These are phyloP conservation scores for Keithomyces neogunnii DNA, from an alignment of 2,329 filamentous ascomycete genomes.

Conservation along the genomic window DNA sequence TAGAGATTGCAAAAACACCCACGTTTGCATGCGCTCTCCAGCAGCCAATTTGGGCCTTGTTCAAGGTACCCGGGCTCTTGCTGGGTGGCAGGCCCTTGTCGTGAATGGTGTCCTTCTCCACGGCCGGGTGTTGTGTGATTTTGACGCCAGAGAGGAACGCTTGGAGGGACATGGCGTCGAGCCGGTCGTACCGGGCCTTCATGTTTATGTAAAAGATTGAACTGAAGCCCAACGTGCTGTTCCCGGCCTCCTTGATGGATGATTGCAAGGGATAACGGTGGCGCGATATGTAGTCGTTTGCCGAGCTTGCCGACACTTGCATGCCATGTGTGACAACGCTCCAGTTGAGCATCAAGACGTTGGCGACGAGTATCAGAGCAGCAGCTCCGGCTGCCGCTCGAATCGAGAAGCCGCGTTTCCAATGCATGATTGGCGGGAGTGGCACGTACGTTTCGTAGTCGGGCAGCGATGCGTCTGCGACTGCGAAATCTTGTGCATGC, in stretches of 20 bases:
- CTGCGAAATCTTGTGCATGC: no score
- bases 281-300: no score
- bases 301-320: no score
- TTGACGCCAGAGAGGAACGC: constrained; percentile 17
- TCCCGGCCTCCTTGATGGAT: background rate
- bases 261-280: no score
- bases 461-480: no score
- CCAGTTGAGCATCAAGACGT: no score
- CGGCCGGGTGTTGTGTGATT: constrained; percentile 12
- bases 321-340: no score
- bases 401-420: no score
- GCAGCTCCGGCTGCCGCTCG: no score
- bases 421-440: no score
- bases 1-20: background rate
- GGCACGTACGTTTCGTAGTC: no score
- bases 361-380: no score
- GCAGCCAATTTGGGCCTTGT: constrained; percentile 14
- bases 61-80: constrained; percentile 8
- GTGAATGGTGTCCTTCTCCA: constrained; percentile 13
- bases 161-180: constrained; percentile 18
- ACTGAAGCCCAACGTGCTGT: background rate
- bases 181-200: constrained; percentile 15
- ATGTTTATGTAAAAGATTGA: constrained; percentile 12
- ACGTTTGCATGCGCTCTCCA: constrained; percentile 21
- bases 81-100: constrained; percentile 17